Base-by-base conservation (phyloP, 305 asterid genomes). In the Fraxinus floribunda region DNA sequence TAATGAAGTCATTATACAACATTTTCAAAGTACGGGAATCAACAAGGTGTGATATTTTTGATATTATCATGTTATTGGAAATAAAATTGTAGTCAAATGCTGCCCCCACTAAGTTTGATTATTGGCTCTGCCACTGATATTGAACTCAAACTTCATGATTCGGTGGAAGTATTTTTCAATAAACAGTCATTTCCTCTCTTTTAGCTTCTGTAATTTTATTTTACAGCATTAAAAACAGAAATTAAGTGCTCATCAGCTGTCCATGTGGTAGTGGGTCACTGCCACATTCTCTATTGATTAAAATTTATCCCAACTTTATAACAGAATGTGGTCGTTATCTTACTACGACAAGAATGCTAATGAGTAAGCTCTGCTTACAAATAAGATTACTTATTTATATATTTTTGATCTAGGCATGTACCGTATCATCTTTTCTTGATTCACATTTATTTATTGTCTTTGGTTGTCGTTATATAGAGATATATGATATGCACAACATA, bases 371-470 rank as follows among this genome's bases (percentile, higher is more conserved):
- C 55, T 46, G 16, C 5, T 13, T 46, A 46, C 1, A 13, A 46
- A 46, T 46, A 46, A 16, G 5, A 46, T 2, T 13, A 46, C 55
- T 11, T 1, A n/a, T 60, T 60, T 76, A 71, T 78, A 7, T 3
- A 57, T 81, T 24, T 76, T 60, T 80, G 75, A 82, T 84, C 62
- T 85, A 94, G 98, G 98, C 92, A 83, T 92, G 92, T 24, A 24
- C 35, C 15, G 3, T 30, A 10, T 64, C 35, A 64, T 22, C 5
- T 64, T 64, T 64, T 64, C 35, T 64, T 24, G 15, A 13, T 64
- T 64, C 7, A 11, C 36, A 10, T 66, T 66, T 15, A 66, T 66
- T 22, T 62, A 3, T 4, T 62, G 15, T 62, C 34, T 20, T 62
- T 5, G 22, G 62, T 52, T 52, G 62, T 52, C 62, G 2, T 15